Evolutionary conservation across 2,329 filamentous ascomycete genomes (phyloP).

Genomic region (Cladosporium sp.): DNA sequence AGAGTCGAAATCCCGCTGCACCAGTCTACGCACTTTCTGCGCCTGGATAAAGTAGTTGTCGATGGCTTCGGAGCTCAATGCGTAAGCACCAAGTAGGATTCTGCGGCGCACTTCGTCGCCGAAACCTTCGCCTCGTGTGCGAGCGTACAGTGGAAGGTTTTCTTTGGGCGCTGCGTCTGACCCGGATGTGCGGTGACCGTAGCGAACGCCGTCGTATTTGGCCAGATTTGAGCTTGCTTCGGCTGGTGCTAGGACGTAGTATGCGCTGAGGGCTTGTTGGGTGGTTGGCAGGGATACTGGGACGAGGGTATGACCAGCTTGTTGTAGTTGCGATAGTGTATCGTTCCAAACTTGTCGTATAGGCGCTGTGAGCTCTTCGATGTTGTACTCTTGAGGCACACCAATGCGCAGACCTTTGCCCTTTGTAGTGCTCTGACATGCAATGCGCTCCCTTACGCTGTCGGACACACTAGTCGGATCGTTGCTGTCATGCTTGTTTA

Average conservation of each 20-base stretch:
- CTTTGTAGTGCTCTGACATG: slow-evolving; percentile 31
- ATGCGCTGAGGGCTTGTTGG: slow-evolving; percentile 79
- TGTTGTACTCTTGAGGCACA: slow-evolving; percentile 76
- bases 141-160: slow-evolving; percentile 59
- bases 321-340: slow-evolving; percentile 57
- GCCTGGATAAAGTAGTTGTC: slow-evolving; percentile 97
- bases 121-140: slow-evolving; percentile 69
- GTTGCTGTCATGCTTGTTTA: slow-evolving; percentile 59
- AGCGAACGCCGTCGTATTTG: slow-evolving; percentile 96
- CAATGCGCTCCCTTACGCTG: slow-evolving; percentile 14
- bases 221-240: slow-evolving; percentile 95
- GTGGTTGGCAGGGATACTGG: slow-evolving; percentile 80
- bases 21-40: slow-evolving; percentile 77
- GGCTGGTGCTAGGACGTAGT: slow-evolving; percentile 91
- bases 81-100: slow-evolving; percentile 86
- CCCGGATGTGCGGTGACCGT: slow-evolving; percentile 59
- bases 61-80: slow-evolving; percentile 81
- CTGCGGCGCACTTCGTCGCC: slow-evolving; percentile 81
- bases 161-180: slow-evolving; percentile 44
- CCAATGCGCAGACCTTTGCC: slow-evolving; percentile 47
- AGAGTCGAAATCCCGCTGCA: slow-evolving; percentile 80
- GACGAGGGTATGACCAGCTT: slow-evolving; percentile 66
- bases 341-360: slow-evolving; percentile 67
- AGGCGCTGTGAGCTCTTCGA: slow-evolving; percentile 66
- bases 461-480: slow-evolving; percentile 57